These are phyloP conservation scores for Niebla homalea DNA, from an alignment of 495 filamentous ascomycete genomes.

Conservation along the genomic window DNA sequence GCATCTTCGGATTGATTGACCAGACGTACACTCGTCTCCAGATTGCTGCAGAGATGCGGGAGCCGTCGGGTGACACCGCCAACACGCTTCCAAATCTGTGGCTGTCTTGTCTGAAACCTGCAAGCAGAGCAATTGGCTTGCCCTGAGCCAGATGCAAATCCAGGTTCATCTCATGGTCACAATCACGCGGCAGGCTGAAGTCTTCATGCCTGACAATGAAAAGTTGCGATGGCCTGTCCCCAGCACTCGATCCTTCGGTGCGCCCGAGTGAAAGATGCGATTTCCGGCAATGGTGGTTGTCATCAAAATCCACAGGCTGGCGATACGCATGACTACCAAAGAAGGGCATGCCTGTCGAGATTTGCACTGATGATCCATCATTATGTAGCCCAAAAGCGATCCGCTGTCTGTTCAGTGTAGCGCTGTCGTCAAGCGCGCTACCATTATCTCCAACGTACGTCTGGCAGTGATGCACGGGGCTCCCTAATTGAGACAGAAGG, in stretches of 20 bases:
- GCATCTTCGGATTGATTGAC: conserved; percentile 27
- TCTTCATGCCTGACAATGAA: conserved; percentile 25
- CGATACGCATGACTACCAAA: conserved; percentile 1
- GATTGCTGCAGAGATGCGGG: conserved; percentile 31
- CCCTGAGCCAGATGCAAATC: conserved; percentile 28
- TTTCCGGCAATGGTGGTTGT: conserved; percentile 1
- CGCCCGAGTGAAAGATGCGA: conserved; percentile 12
- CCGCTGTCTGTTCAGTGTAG: no score
- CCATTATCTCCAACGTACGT: neutral
- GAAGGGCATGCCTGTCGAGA: conserved; percentile 10
- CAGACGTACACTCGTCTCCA: conserved; percentile 36
- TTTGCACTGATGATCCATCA: no score
- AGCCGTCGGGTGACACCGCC: conserved; percentile 27
- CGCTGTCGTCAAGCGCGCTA: no score
- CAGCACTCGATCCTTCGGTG: neutral
- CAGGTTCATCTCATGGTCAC: conserved; percentile 29
- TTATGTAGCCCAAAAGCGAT: no score
- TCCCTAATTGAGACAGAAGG: conserved; percentile 8
- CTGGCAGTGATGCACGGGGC: conserved; percentile 11
- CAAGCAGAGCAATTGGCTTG: conserved; percentile 28
- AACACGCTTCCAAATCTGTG: conserved; percentile 31
- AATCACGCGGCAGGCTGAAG: conserved; percentile 14
- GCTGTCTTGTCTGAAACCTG: conserved; percentile 25
- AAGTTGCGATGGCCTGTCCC: neutral
- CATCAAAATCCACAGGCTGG: neutral